These are phyloP conservation scores for Penicillium turbatum DNA, from an alignment of 495 filamentous ascomycete genomes.

Conservation along the genomic window DNA sequence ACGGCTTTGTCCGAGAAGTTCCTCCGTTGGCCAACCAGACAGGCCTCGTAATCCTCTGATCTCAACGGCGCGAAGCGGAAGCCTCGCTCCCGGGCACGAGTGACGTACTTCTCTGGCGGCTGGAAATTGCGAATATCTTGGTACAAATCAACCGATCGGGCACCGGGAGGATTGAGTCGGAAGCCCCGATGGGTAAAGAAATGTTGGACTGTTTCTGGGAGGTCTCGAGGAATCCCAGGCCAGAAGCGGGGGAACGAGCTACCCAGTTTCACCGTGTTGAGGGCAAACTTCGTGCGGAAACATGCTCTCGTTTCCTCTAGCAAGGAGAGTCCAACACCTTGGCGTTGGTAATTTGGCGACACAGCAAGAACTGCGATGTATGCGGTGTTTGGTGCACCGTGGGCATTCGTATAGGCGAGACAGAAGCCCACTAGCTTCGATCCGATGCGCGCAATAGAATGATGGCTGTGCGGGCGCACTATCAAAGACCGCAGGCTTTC, in stretches of 20 bases:
- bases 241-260: constrained; percentile 48
- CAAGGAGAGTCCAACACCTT: constrained; percentile 43
- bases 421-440: constrained; percentile 41
- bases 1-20: constrained; percentile 44
- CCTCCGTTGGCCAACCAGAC: constrained; percentile 39
- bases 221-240: constrained; percentile 43
- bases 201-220: constrained; percentile 31
- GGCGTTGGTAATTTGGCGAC: constrained; percentile 30
- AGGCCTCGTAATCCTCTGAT: constrained; percentile 39
- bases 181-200: constrained; percentile 49
- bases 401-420: constrained; percentile 32
- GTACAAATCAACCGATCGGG: constrained; percentile 41
- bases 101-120: constrained; percentile 33
- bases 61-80: constrained; percentile 41
- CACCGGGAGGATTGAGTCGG: constrained; percentile 23
- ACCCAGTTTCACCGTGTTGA: constrained; percentile 32
- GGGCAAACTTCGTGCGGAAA: constrained; percentile 23
- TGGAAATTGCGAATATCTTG: constrained; percentile 38
- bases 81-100: constrained; percentile 29
- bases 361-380: constrained; percentile 44
- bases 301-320: constrained; percentile 32
- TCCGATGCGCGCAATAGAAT: constrained; percentile 34
- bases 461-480: constrained; percentile 21
- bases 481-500: constrained; percentile 31
- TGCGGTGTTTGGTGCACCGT: constrained; percentile 22